phyloP scores from a whole-genome alignment of 1,139 yeast genomes.

The Suhomyces terraborum region DNA sequence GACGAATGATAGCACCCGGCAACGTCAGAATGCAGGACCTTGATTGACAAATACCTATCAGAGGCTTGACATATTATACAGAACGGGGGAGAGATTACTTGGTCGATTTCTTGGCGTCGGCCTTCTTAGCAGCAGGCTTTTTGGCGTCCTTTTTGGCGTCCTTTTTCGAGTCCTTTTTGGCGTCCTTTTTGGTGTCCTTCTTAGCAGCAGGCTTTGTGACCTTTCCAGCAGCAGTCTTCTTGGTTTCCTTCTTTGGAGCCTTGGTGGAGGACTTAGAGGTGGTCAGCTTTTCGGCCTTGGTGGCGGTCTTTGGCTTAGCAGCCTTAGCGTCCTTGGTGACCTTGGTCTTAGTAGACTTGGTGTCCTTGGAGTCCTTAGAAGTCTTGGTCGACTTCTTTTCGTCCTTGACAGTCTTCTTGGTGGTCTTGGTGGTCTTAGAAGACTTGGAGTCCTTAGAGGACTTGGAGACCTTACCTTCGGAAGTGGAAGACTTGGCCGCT shows the following conservation, averaged over 20 bases:
- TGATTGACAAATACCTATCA: conserved; percentile 2
- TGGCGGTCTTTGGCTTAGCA: background rate
- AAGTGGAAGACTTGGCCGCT: conserved; percentile 21
- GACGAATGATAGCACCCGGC: conserved; percentile 6
- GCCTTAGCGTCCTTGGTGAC: conserved; percentile 7
- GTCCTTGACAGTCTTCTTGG: conserved; percentile 6
- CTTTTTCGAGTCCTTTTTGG: conserved; percentile 17
- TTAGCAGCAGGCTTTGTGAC: conserved; percentile 7
- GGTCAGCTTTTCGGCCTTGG: background rate
- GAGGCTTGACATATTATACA: conserved; percentile 10
- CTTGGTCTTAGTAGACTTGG: background rate
- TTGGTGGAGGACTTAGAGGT: conserved; percentile 13
- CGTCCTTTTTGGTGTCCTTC: conserved; percentile 4
- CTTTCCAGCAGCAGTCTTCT: conserved; percentile 18
- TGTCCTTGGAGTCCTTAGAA: conserved; percentile 12
- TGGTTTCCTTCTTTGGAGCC: conserved; percentile 13
- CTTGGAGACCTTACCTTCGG: conserved; percentile 28
- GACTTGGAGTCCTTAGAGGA: conserved; percentile 14
- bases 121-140: conserved; percentile 8
- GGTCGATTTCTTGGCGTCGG: conserved; percentile 4
- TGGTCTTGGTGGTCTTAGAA: conserved; percentile 5
- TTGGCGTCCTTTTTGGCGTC: conserved; percentile 13
- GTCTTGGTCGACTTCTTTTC: conserved; percentile 8
- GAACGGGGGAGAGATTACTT: conserved; percentile 4
- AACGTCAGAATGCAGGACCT: conserved; percentile 5